Conservation (phyloP, 1,284 basidiomycete genomes). For the Rhodotorula sp. region DNA sequence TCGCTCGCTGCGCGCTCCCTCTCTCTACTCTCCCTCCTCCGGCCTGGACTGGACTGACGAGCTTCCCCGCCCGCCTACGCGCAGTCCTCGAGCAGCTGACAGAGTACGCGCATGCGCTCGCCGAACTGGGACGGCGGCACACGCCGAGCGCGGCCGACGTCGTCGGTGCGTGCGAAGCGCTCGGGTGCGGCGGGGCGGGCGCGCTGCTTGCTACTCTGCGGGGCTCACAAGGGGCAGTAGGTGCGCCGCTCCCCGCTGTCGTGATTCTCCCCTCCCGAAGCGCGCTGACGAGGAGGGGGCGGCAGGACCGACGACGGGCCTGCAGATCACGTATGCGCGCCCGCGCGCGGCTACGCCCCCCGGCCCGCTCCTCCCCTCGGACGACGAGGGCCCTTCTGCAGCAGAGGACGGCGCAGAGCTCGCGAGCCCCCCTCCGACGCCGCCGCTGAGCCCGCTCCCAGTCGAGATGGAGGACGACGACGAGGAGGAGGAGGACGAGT, state of each 20-base stretch:
- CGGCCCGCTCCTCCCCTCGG: conserved; percentile 13
- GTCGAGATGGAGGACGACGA: not conserved
- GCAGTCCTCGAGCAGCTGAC: conserved; percentile 30
- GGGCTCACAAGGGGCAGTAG: too few species aligned
- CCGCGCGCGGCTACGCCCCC: not conserved
- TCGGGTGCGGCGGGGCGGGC: conserved; percentile 19
- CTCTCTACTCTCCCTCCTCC: not conserved
- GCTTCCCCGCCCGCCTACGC: not conserved
- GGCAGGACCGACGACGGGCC: not conserved
- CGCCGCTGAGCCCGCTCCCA: not conserved
- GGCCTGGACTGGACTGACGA: too few species aligned
- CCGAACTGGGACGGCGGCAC: conserved; percentile 22
- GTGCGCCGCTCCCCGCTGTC: not conserved
- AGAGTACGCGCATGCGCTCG: conserved; percentile 22
- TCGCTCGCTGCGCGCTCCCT: not conserved
- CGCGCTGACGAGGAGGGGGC: not conserved
- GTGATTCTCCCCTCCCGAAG: too few species aligned
- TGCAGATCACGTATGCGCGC: conserved; percentile 15
- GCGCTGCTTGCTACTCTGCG: conserved; percentile 6
- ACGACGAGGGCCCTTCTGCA: conserved; percentile 16
- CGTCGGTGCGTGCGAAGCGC: conserved; percentile 6
- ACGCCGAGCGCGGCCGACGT: conserved; percentile 26
- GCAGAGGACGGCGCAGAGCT: not conserved
- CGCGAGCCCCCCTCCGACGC: not conserved
- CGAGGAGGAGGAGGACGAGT: conserved; percentile 21